These are phyloP conservation scores for Cercospora sp. DNA, from an alignment of 2,329 filamentous ascomycete genomes.

Conservation along the genomic window DNA sequence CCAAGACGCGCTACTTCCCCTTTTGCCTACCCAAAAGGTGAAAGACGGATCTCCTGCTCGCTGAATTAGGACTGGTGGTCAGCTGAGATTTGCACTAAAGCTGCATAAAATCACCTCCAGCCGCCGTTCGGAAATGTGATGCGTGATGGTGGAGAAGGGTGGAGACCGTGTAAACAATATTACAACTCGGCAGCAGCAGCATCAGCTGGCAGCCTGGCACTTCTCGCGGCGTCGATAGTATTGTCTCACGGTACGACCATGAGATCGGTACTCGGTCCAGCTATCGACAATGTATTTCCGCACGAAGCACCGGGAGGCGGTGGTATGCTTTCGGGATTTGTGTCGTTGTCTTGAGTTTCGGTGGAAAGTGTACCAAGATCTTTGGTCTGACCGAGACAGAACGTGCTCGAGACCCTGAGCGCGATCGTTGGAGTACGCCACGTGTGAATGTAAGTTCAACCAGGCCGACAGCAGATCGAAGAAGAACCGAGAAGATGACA, in stretches of 20 bases:
- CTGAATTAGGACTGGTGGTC: not conserved
- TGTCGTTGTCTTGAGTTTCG: not conserved
- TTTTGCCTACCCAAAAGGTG: not conserved
- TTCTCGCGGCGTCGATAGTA: not conserved
- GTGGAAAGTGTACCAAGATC: not conserved
- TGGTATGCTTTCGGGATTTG: not conserved
- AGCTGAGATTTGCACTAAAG: not conserved
- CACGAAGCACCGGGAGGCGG: not conserved
- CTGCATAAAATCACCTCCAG: not conserved
- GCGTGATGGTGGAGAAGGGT: not conserved
- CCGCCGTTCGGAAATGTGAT: not conserved
- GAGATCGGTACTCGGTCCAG: not conserved
- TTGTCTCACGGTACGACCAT: not conserved
- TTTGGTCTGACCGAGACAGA: not conserved
- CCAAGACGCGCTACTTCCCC: slow-evolving; percentile 1
- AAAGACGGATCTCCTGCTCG: not conserved
- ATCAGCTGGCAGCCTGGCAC: not conserved
- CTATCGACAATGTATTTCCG: not conserved
- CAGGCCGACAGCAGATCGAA: not conserved
- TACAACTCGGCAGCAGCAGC: not conserved
- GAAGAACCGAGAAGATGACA: not conserved
- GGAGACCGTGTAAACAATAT: not conserved
- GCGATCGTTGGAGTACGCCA: not conserved
- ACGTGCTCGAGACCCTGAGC: not conserved
- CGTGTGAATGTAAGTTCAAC: not conserved